These are phyloP conservation scores for Hypoxylon sp. DNA, from an alignment of 2,329 filamentous ascomycete species.

Conservation along the genomic window DNA sequence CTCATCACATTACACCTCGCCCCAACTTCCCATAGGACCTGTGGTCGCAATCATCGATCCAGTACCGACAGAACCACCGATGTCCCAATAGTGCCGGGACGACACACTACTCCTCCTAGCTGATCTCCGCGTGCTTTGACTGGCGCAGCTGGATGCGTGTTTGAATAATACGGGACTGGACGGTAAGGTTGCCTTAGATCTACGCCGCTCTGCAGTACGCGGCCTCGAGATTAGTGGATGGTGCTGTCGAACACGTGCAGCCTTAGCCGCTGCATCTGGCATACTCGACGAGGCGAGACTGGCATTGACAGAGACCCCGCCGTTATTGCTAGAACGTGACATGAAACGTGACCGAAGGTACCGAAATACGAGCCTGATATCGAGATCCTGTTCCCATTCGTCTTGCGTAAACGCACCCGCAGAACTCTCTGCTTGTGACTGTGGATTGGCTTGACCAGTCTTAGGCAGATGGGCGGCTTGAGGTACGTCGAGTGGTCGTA, in stretches of 20 bases:
- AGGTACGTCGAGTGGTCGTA: slow-evolving; percentile 55
- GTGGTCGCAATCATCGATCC: slow-evolving; percentile 76
- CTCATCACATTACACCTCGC: slow-evolving; percentile 69
- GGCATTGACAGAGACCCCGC: slow-evolving; percentile 59
- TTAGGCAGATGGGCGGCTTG: slow-evolving; percentile 43
- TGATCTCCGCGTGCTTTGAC: slow-evolving; percentile 84
- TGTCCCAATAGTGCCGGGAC: slow-evolving; percentile 87
- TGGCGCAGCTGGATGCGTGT: slow-evolving; percentile 80
- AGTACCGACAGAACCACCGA: slow-evolving; percentile 83
- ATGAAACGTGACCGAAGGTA: slow-evolving; percentile 84
- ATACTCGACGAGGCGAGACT: slow-evolving; percentile 64
- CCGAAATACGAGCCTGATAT: slow-evolving; percentile 90
- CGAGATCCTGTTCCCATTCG: slow-evolving; percentile 94
- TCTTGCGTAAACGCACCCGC: slow-evolving; percentile 69
- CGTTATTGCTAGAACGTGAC: slow-evolving; percentile 59
- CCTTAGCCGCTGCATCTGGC: slow-evolving; percentile 79
- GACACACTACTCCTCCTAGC: slow-evolving; percentile 76
- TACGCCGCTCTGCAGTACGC: slow-evolving; percentile 65
- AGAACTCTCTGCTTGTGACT: slow-evolving; percentile 38
- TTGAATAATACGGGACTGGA: slow-evolving; percentile 62
- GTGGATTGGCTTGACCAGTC: slow-evolving; percentile 36
- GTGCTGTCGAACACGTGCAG: slow-evolving; percentile 86
- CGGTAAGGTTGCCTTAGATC: slow-evolving; percentile 67
- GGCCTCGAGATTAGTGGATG: slow-evolving; percentile 83
- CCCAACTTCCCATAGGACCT: slow-evolving; percentile 81